Conservation (phyloP, 2,329 filamentous ascomycete species). For the Xylaria sp. region DNA sequence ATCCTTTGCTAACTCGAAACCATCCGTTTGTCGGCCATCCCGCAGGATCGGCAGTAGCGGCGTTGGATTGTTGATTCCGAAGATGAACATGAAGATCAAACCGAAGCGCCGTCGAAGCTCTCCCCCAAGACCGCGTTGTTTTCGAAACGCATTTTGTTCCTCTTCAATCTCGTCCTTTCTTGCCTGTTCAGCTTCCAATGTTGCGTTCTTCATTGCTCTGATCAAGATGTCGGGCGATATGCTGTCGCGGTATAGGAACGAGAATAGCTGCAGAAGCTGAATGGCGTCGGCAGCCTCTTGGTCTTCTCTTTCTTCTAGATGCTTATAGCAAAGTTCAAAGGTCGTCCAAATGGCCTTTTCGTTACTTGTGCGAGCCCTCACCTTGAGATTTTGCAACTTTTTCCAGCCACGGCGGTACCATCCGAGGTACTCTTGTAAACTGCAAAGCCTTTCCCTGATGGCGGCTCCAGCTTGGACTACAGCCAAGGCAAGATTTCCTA, state of each 20-base stretch:
- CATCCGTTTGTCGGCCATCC: background rate
- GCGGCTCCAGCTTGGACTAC: background rate
- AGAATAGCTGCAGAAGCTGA: background rate
- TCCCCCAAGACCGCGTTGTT: background rate
- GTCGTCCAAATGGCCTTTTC: background rate
- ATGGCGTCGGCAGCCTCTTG: background rate
- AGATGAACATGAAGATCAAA: background rate
- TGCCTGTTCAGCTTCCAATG: background rate
- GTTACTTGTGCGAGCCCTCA: background rate
- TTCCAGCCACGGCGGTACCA: background rate
- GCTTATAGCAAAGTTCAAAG: background rate
- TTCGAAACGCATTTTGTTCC: background rate
- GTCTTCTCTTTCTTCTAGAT: background rate
- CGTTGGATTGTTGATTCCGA: background rate
- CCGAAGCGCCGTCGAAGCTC: background rate
- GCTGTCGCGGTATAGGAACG: background rate
- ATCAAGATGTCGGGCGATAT: background rate
- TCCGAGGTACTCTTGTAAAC: background rate
- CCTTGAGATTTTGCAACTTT: background rate
- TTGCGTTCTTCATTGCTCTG: background rate
- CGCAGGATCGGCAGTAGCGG: background rate
- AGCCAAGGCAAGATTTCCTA: background rate
- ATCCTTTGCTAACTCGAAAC: background rate
- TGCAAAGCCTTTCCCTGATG: background rate
- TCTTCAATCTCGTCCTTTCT: background rate